Evolutionary conservation across 441 rosid species (phyloP), one percentile per base, ranked within the genome.

Genomic region (Rhodomyrtus psidioides): DNA sequence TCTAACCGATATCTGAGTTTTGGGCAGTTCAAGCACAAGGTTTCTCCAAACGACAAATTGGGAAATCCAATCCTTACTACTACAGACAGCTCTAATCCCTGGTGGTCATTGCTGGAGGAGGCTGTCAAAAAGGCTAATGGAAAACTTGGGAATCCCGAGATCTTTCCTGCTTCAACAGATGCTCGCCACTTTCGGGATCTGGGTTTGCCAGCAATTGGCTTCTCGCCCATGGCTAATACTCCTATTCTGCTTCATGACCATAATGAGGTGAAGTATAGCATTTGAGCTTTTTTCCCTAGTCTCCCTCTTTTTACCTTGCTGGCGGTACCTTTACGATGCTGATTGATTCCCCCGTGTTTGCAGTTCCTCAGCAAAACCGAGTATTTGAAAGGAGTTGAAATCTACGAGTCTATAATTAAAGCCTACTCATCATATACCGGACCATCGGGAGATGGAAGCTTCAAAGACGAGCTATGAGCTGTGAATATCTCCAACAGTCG

Each of bases 191-290:
- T 96, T 85, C 92, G 98, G 27, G 46, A 65, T 24, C 89, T 28
- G 57, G 98, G 99, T 84, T 54, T 97, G 58, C 96, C 96, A 39
- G 97, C 99, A 8, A 91, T 97, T 90, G 98, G 99, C 34, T 95
- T 97, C 90, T 96, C 99, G 84, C 99, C 99, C 9, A 95, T 97
- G 92, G 94, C 94, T 70, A 94, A 96, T 89, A 97, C 99, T 27
- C 99, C 99, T 79, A 59, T 93, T 85, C 93, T 97, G 86, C 95
- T 97, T 86, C 99, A 96, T 85, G 98, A 93, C 91, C 99, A 97
- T 88, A 95, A 97, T 84, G 99, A 97, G 99, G 99, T 93, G 85
- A 74, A 10, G 49, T 42, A 23, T 54, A 59, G 57, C 0, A 14
- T 1, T 1, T 9, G 75, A 62, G 75, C 75, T 13, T 28, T 46